Evolutionary conservation across 2,329 filamentous ascomycete genomes (phyloP), one percentile per base, ranked within the genome.

Genomic region (Penicillium sp.): DNA sequence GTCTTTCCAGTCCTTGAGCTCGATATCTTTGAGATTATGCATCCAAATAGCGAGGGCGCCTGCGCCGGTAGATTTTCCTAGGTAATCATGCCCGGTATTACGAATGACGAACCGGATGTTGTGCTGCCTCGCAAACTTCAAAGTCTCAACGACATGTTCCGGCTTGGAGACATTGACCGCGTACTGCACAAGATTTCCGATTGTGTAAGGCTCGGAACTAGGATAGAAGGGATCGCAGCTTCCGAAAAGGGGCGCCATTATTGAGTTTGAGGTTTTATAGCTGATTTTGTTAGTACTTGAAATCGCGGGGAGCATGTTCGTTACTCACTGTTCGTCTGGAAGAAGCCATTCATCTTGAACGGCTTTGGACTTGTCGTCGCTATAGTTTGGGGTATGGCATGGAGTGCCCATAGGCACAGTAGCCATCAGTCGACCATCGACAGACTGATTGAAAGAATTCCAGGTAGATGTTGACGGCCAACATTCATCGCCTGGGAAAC

Each of bases 31-130:
- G 28, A 73, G 63, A 44, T 72, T 54, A 42, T 74, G 72, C 50
- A 62, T 74, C 67, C 72, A 75, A 26, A 75, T 58, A 1, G 59
- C 65, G n/a, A 76, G 59, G 2, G 65, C 79, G 0, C 87, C 86
- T 35, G 82, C 83, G 17, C 88, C 88, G 0, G 86, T 86, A 0
- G 84, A 87, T 44, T 86, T 85, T 45, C 87, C 88, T 19, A 19
- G 38, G 4, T 42, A 42, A 19, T 79, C 76, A 58, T 82, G 79
- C 1, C 79, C 78, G 1, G 76, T 79, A 63, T 79, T 79, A 4
- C 75, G 71, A 22, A 79, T 67, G 5, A 85, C 75, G 0, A 87
- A 70, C 0, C 84, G 80, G 44, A 87, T 75, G 65, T 83, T 84
- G 62, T 82, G 73, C 7, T 78, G 64, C 1, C 70, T 72, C 0